Evolutionary conservation across 1,284 basidiomycete species (phyloP).

Genomic region (Boletus sp.): DNA sequence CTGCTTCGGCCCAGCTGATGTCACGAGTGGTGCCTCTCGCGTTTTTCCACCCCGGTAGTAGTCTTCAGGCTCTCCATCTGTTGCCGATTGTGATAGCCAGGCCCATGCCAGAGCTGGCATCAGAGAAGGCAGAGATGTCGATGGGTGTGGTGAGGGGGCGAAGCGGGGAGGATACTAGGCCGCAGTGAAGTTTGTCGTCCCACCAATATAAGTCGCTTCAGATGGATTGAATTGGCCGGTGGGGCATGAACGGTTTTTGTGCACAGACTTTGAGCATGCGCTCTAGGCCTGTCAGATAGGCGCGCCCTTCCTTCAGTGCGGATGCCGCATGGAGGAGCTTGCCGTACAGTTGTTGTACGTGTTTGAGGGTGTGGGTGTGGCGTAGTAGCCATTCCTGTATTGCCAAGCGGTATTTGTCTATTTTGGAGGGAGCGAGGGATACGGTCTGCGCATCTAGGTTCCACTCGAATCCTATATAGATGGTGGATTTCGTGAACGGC

Average conservation of each 20-base stretch:
- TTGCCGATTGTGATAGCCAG: background rate
- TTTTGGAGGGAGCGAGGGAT: background rate
- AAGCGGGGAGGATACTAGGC: background rate
- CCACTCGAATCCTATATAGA: conserved; percentile 15
- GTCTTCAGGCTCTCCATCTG: background rate
- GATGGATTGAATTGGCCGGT: conserved; percentile 1
- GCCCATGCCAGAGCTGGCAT: conserved; percentile 8
- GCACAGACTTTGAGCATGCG: background rate
- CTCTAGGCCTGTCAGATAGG: conserved; percentile 15
- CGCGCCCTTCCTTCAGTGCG: background rate
- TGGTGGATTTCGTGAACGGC: background rate
- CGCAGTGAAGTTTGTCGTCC: no score
- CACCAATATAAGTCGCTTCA: no score
- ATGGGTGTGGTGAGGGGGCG: background rate
- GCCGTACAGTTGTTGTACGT: conserved; percentile 7
- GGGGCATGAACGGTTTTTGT: background rate
- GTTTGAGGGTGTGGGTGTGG: background rate
- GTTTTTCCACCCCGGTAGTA: conserved; percentile 8
- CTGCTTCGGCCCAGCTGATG: conserved; percentile 22
- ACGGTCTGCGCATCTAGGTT: background rate
- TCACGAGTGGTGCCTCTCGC: conserved; percentile 5
- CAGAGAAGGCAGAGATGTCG: background rate
- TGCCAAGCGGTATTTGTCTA: background rate
- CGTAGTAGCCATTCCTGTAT: background rate
- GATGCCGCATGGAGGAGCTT: conserved; percentile 4